Conservation (phyloP, 2,329 filamentous ascomycete genomes). For the Fusarium praegraminearum region DNA sequence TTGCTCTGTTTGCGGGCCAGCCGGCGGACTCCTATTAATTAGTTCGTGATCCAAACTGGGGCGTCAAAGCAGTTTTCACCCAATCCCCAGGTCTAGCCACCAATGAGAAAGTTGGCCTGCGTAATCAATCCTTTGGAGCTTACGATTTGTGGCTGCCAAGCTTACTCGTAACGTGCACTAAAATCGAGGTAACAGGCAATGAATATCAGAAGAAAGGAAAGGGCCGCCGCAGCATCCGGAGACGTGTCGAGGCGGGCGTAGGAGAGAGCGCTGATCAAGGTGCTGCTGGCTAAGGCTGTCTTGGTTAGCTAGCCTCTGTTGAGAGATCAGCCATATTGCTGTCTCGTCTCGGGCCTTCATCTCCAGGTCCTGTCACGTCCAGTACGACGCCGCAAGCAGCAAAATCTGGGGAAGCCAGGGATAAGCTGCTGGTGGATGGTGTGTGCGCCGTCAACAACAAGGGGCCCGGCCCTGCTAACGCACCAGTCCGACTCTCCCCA, state of each 20-base stretch:
- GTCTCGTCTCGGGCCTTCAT: conserved; percentile 27
- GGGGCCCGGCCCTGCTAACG: conserved; percentile 44
- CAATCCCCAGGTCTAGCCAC: conserved; percentile 22
- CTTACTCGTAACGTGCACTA: conserved; percentile 21
- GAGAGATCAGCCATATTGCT: conserved; percentile 21
- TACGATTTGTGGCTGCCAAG: conserved; percentile 40
- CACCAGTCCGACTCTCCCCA: conserved; percentile 43
- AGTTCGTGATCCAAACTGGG: conserved; percentile 37
- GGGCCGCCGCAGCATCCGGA: conserved; percentile 36
- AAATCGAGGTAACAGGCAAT: conserved; percentile 33
- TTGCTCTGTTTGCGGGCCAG: conserved; percentile 6
- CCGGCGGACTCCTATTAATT: conserved; percentile 19
- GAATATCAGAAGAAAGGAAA: conserved; percentile 14
- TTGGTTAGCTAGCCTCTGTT: conserved; percentile 25
- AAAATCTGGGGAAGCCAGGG: conserved; percentile 54
- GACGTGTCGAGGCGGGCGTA: conserved; percentile 31
- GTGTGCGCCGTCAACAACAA: conserved; percentile 47
- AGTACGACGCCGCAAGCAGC: conserved; percentile 30
- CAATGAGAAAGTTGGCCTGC: conserved; percentile 29
- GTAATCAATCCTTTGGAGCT: conserved; percentile 28
- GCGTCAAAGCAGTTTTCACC: conserved; percentile 26
- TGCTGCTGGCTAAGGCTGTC: not conserved
- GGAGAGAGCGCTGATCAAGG: conserved; percentile 17
- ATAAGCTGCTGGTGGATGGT: conserved; percentile 47
- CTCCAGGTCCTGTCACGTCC: conserved; percentile 31